phyloP scores from a whole-genome alignment of 345 rosid species.

The Corymbia maculata region DNA sequence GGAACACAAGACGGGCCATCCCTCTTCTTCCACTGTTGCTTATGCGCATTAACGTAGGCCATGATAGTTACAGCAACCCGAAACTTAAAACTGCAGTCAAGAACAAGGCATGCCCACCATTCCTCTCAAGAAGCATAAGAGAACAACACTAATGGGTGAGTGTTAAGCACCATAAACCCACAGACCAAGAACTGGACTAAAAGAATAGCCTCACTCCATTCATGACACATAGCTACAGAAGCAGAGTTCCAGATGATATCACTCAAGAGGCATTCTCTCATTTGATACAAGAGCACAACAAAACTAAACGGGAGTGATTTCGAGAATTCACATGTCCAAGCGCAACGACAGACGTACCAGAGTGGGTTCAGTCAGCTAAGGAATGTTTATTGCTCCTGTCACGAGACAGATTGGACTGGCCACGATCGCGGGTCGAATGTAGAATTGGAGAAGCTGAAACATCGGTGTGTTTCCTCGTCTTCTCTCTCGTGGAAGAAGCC shows the following conservation, averaged over 20 bases:
- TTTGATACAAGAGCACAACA: neutral
- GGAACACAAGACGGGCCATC: neutral
- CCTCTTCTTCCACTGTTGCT: neutral
- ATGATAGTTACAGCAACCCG: neutral
- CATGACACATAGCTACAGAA: neutral
- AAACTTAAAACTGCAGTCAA: neutral
- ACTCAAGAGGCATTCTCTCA: neutral
- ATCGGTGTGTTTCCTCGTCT: neutral
- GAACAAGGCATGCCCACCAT: neutral
- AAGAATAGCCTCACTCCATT: neutral
- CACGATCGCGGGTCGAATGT: neutral
- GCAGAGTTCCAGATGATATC: neutral
- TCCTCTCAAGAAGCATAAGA: neutral
- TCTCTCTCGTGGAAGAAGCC: neutral
- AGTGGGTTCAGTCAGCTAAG: neutral
- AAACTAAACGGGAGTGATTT: neutral
- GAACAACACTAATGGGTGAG: neutral
- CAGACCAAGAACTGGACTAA: neutral
- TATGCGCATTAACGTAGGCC: constrained; percentile 20
- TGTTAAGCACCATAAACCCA: neutral
- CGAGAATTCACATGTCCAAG: neutral
- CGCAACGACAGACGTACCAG: neutral
- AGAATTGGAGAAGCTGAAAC: neutral
- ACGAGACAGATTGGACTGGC: neutral
- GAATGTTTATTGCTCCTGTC: neutral